phyloP scores from a whole-genome alignment of 345 rosid genomes.

The Psidium friedrichsthalianum region DNA sequence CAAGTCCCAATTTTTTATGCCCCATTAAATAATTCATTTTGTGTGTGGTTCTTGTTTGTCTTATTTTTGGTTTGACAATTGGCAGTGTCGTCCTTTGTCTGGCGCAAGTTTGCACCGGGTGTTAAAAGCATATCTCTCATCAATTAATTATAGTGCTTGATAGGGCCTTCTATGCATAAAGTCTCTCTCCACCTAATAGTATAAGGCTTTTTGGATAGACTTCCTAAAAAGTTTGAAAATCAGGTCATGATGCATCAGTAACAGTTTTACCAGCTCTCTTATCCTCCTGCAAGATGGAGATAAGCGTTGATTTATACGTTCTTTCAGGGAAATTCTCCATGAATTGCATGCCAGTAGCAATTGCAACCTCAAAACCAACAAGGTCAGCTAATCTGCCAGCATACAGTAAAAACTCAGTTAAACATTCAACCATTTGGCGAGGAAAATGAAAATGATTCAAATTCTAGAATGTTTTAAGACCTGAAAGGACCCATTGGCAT shows the following conservation, averaged over 20 bases:
- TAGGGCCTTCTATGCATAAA: background rate
- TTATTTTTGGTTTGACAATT: background rate
- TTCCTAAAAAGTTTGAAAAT: background rate
- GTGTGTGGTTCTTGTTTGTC: background rate
- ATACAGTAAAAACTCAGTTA: background rate
- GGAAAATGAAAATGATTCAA: background rate
- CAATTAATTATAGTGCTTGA: background rate
- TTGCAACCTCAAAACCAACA: slow-evolving; percentile 87
- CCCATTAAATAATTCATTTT: background rate
- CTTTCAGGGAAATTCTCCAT: slow-evolving; percentile 67
- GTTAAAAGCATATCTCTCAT: background rate
- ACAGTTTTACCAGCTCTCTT: slow-evolving; percentile 62
- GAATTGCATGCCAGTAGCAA: slow-evolving; percentile 69
- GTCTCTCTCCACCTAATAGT: background rate
- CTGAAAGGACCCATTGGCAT: slow-evolving; percentile 30
- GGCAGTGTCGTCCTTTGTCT: background rate
- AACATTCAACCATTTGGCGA: background rate
- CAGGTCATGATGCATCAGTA: background rate
- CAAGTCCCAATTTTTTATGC: background rate
- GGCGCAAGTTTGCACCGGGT: background rate
- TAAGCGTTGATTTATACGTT: slow-evolving; percentile 68
- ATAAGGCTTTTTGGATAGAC: background rate
- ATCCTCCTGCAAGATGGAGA: slow-evolving; percentile 84
- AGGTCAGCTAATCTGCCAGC: slow-evolving; percentile 63
- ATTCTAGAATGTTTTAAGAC: background rate